Percentiles rank a stretch among this genome's conserved stretches.
Evolutionary conservation across 768 basidiomycete genomes (phyloP).

Genomic region (Boletus rubroflammeus): DNA sequence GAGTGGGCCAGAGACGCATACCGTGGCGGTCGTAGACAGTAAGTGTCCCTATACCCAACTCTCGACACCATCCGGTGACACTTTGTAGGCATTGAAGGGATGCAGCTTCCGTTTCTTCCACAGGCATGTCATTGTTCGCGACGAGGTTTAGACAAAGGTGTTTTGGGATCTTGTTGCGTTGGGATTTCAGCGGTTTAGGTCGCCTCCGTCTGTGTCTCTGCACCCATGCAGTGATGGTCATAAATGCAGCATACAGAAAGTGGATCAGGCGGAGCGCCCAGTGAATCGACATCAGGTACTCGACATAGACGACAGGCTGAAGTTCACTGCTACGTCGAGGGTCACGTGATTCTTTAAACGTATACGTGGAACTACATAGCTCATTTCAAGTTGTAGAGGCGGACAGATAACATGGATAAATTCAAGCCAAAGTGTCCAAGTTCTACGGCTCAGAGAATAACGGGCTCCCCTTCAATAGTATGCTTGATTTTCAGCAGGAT

Average conservation of each 20-base stretch:
- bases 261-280: conserved; percentile 56
- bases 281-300: conserved; percentile 37
- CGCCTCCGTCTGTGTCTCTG: conserved; percentile 32
- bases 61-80: conserved; percentile 58
- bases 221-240: conserved; percentile 40
- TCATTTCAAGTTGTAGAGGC: neutral
- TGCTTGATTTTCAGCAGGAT: conserved; percentile 91
- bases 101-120: conserved; percentile 36
- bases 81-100: conserved; percentile 53
- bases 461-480: conserved; percentile 58
- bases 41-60: conserved; percentile 56
- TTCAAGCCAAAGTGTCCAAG: neutral
- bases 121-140: conserved; percentile 36
- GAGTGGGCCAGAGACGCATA: conserved; percentile 34
- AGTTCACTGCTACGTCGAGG: too few species aligned
- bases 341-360: conserved; percentile 19
- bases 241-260: conserved; percentile 46
- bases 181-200: conserved; percentile 49
- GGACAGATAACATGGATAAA: neutral
- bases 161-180: conserved; percentile 55
- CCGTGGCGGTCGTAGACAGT: conserved; percentile 74
- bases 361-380: conserved; percentile 22
- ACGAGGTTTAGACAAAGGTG: conserved; percentile 68
- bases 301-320: conserved; percentile 10
- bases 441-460: conserved; percentile 25